These are phyloP conservation scores for Chlorella sp. DNA, from an alignment of 139 green algal genomes.

Conservation along the genomic window DNA sequence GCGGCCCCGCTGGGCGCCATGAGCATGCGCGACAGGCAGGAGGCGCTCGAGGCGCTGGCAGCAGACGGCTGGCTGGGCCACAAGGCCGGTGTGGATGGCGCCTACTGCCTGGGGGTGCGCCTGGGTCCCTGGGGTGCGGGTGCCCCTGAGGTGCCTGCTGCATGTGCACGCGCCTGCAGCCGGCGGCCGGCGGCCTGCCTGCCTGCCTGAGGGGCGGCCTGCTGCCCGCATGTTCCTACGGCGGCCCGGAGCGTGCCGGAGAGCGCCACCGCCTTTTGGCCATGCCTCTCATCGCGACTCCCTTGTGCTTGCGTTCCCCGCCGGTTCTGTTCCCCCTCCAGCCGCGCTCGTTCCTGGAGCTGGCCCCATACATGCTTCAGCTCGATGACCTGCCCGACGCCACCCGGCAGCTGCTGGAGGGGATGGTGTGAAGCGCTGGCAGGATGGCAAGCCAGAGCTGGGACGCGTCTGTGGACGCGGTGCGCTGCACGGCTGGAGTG, in stretches of 20 bases:
- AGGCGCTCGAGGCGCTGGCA: background rate
- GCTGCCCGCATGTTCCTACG: background rate
- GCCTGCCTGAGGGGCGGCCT: background rate
- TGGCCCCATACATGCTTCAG: slow-evolving; percentile 1
- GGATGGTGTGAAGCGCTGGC: too few species aligned
- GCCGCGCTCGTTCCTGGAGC: slow-evolving; percentile 17
- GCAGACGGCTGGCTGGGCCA: slow-evolving; percentile 23
- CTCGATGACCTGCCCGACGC: slow-evolving; percentile 6
- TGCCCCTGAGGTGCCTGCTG: too few species aligned
- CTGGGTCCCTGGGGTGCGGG: too few species aligned
- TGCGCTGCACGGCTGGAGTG: background rate
- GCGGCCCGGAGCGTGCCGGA: background rate
- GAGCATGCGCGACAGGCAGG: background rate
- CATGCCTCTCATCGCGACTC: background rate
- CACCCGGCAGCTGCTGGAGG: slow-evolving; percentile 6
- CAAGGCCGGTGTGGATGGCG: background rate
- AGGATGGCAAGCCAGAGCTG: too few species aligned
- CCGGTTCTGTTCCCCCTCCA: background rate
- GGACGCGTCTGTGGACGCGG: too few species aligned
- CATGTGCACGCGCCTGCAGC: too few species aligned
- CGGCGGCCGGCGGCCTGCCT: too few species aligned
- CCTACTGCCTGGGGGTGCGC: slow-evolving; percentile 18
- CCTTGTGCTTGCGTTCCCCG: background rate
- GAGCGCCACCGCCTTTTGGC: background rate
- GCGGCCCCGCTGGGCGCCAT: background rate